Base-by-base conservation (phyloP, 2,329 filamentous ascomycete genomes). In the Ceratocystis alfenasii region DNA sequence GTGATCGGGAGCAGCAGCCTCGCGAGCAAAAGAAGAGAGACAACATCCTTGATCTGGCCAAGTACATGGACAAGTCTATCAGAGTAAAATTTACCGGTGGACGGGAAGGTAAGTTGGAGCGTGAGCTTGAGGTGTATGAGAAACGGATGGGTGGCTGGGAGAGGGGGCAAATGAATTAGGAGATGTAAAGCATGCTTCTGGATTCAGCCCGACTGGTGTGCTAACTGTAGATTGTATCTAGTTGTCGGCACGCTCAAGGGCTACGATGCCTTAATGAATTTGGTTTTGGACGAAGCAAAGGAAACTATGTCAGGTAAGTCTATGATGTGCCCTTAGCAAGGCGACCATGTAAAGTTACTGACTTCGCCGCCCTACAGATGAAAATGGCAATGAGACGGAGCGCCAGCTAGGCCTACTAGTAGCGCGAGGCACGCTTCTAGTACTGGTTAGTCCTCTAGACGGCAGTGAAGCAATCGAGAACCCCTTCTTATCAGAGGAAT, bases 31-130 rank as follows among this genome's bases (percentile, higher is more conserved):
- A 96, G 85, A 97, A 97, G 81, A 65, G 66, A 44, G 94, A 99
- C 78, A 97, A 96, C 75, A 99, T 99, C 72, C 84, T 99, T 65
- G 93, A 99, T 74, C 77, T 99, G 72, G 85, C 82, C 74, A 96
- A 96, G 79, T 99, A 97, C 77, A 91, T 96, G 88, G 91, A 99
- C 76, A 95, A 96, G 83, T 83, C 88, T 74, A 90, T 99, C 71
- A 88, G 83, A 8, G 92, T 99, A 74, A 97, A 97, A 78, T 97
- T 99, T 76, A 96, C 90, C 73, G 94, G 94, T 53, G 94, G 94
- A 1, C 80, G 93, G 68, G 91, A 96, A 80, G 89, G 91, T 94
- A 74, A 68, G 81, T 63, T 36, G 65, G 15, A 6, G 55, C 28
- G 36, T 41, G 36, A 41, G 10, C 36, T 41, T n/a, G 30, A 17